A percentile compares a stretch with the other conserved stretches of the same genome.
These are phyloP conservation scores for Eucalyptus cloeziana DNA, from an alignment of 345 rosid genomes.

Conservation along the genomic window DNA sequence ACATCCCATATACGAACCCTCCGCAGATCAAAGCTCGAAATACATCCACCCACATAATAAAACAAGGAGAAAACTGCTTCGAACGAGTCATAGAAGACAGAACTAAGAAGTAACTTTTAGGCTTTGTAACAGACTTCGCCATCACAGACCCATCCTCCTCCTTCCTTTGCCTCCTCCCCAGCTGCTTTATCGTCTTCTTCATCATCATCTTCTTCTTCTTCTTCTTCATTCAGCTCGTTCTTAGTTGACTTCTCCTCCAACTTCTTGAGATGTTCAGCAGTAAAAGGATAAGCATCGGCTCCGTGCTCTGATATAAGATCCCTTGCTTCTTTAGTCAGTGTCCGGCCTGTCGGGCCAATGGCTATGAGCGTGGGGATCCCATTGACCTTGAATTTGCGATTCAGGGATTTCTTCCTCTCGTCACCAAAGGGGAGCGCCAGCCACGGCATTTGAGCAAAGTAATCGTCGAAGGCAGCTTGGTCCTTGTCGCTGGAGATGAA, in stretches of 20 bases:
- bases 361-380: slow-evolving; percentile 24
- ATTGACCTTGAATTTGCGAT: slow-evolving; percentile 13
- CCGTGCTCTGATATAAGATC: slow-evolving; percentile 5
- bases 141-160: slow-evolving; percentile 38
- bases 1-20: neutral
- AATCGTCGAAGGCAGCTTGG: slow-evolving; percentile 11
- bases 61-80: neutral
- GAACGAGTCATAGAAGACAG: neutral
- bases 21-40: neutral
- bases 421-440: slow-evolving; percentile 32
- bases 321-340: slow-evolving; percentile 14
- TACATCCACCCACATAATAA: neutral
- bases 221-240: neutral
- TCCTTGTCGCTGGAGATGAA: slow-evolving; percentile 32
- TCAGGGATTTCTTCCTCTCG: slow-evolving; percentile 9
- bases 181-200: neutral
- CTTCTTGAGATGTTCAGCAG: slow-evolving; percentile 1
- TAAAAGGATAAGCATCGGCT: slow-evolving; percentile 32
- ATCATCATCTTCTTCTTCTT: neutral
- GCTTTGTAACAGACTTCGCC: neutral
- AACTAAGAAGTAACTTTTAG: neutral
- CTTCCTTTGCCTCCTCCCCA: neutral
- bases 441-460: slow-evolving; percentile 30
- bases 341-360: slow-evolving; percentile 21
- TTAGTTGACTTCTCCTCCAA: slow-evolving; percentile 5